Evolutionary conservation across 1,284 basidiomycete species (phyloP).

Genomic region (Gastroboletus turbinatus): DNA sequence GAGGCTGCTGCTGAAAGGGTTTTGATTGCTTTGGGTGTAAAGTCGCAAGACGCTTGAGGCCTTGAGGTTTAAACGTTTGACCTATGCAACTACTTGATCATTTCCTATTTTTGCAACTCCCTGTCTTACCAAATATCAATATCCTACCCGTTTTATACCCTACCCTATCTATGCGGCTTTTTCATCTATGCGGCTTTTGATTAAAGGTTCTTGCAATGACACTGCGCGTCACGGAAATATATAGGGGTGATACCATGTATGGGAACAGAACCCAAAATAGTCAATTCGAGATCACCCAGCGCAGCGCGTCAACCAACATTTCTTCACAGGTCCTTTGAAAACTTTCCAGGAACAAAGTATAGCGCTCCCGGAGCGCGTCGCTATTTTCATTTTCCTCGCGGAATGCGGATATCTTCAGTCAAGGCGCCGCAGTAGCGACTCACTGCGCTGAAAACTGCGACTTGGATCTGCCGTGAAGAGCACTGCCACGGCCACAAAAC

Average conservation of each 20-base stretch:
- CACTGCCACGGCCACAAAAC: neutral
- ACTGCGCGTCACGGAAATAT: too few species aligned
- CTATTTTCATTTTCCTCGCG: neutral
- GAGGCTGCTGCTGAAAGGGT: constrained; percentile 26
- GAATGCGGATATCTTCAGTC: neutral
- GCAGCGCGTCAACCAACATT: neutral
- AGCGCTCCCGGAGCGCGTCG: neutral
- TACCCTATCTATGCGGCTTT: neutral
- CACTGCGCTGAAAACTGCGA: constrained; percentile 9
- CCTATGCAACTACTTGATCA: neutral
- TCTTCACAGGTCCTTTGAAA: neutral
- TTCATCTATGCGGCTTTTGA: neutral
- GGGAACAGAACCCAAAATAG: constrained; percentile 16
- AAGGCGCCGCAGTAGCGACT: constrained; percentile 5
- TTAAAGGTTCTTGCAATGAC: neutral
- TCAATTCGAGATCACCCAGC: constrained; percentile 10
- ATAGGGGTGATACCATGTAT: constrained; percentile 22
- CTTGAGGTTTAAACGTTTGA: neutral
- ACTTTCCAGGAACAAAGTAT: neutral
- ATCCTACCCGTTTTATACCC: neutral
- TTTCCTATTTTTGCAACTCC: neutral
- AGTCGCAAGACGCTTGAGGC: neutral
- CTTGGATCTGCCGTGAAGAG: neutral
- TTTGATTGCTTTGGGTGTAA: constrained; percentile 14
- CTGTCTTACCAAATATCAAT: neutral